Evolutionary conservation across 305 asterid species (phyloP).

Genomic region (Lippia alba): DNA sequence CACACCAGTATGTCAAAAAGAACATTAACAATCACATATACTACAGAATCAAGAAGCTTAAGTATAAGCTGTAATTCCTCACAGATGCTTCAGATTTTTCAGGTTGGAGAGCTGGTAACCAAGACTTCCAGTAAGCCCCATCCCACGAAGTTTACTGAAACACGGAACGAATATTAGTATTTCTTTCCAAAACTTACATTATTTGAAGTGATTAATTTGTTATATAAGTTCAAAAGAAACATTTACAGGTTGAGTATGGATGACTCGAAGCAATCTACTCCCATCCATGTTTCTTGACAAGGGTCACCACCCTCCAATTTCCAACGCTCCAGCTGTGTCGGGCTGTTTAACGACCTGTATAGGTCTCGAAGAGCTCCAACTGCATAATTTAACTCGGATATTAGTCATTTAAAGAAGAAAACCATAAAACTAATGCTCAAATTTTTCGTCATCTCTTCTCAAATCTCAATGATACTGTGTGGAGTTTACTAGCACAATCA

Average conservation of each 20-base stretch:
- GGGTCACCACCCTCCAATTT: slow-evolving; percentile 79
- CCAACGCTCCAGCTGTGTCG: slow-evolving; percentile 69
- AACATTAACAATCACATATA: not conserved
- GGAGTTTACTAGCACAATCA: slow-evolving; percentile 7
- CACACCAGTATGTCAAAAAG: slow-evolving; percentile 14
- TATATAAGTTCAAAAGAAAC: slow-evolving; percentile 21
- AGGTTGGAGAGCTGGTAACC: slow-evolving; percentile 69
- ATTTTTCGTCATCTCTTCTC: not conserved
- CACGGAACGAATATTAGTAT: slow-evolving; percentile 11
- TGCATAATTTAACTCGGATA: slow-evolving; percentile 42
- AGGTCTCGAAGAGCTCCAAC: slow-evolving; percentile 74
- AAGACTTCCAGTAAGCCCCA: slow-evolving; percentile 66
- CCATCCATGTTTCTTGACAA: slow-evolving; percentile 77
- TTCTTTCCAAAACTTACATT: not conserved
- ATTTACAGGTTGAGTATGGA: slow-evolving; percentile 72
- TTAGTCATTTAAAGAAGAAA: not conserved
- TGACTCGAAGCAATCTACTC: slow-evolving; percentile 73
- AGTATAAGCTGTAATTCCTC: slow-evolving; percentile 33
- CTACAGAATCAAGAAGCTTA: slow-evolving; percentile 18
- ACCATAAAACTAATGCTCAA: too few relatives aligned
- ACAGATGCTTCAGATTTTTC: slow-evolving; percentile 76
- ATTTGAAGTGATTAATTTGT: not conserved
- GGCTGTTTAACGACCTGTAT: slow-evolving; percentile 67
- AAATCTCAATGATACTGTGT: not conserved
- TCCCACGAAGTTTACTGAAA: slow-evolving; percentile 73